Percentiles rank a stretch among this genome's conserved stretches.
These are phyloP conservation scores for Haplosporangium sp. DNA, from an alignment of 371 early-diverging fungal genomes.

Conservation along the genomic window DNA sequence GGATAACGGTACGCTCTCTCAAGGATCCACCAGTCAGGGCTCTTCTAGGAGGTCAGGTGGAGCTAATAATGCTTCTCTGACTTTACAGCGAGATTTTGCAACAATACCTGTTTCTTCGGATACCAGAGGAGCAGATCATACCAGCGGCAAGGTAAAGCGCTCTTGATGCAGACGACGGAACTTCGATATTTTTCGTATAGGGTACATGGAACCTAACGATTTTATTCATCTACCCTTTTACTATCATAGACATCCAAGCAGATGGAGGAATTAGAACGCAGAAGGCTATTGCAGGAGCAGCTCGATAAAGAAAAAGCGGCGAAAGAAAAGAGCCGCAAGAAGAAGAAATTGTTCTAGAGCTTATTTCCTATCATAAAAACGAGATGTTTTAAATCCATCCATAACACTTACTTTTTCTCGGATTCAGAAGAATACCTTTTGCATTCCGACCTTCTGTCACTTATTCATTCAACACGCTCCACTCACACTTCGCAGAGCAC, in stretches of 20 bases:
- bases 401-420: neutral
- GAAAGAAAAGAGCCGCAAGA: constrained; percentile 32
- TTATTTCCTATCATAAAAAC: neutral
- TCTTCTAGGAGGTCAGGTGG: no score
- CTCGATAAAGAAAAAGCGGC: constrained; percentile 36
- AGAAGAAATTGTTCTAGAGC: constrained; percentile 35
- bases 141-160: no score
- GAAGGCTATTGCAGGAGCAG: constrained; percentile 31
- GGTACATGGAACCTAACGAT: no score
- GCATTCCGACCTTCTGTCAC: neutral
- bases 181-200: no score
- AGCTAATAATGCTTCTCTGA: no score
- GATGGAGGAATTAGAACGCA: constrained; percentile 32
- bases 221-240: neutral
- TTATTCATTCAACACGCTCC: neutral
- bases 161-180: no score
- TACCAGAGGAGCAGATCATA: no score
- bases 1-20: no score
- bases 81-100: no score
- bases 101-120: no score
- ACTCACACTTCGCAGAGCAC: neutral
- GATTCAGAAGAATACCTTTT: neutral
- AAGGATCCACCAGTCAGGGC: no score
- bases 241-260: constrained; percentile 18
- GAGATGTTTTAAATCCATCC: neutral